phyloP scores from a whole-genome alignment of 2,329 filamentous ascomycete species.

The Fusarium napiforme region DNA sequence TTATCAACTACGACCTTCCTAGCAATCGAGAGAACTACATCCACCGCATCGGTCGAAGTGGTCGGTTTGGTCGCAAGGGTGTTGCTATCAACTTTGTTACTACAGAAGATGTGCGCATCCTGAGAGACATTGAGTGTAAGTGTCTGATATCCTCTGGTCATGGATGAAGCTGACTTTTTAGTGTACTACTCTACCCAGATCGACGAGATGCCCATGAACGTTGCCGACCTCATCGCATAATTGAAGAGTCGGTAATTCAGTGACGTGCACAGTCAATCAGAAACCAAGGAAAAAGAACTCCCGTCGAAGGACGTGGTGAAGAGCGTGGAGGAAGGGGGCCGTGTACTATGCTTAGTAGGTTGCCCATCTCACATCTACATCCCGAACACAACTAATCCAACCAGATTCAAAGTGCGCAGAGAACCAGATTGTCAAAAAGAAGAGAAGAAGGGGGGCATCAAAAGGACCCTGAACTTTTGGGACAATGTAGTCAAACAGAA shows the following conservation, averaged over 20 bases:
- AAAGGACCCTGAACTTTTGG: not conserved
- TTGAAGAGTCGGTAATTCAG: not conserved
- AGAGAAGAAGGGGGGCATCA: not conserved
- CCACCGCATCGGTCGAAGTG: slow-evolving; percentile 95
- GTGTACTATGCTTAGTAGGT: slow-evolving; percentile 41
- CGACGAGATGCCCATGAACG: slow-evolving; percentile 99
- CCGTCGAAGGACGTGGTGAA: slow-evolving; percentile 33
- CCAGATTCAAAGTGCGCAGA: slow-evolving; percentile 4
- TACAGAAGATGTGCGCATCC: slow-evolving; percentile 95
- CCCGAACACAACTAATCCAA: not conserved
- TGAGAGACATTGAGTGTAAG: slow-evolving; percentile 94
- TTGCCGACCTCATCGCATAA: slow-evolving; percentile 70
- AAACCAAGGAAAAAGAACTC: not conserved
- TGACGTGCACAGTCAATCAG: not conserved
- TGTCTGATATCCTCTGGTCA: slow-evolving; percentile 29
- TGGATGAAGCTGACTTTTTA: slow-evolving; percentile 54
- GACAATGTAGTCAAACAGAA: not conserved
- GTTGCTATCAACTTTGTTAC: slow-evolving; percentile 99
- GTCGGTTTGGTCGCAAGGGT: slow-evolving; percentile 96
- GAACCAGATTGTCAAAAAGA: slow-evolving; percentile 18
- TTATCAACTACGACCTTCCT: slow-evolving; percentile 99
- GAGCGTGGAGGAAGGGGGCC: slow-evolving; percentile 48
- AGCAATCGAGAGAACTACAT: slow-evolving; percentile 99
- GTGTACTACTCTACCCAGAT: slow-evolving; percentile 97
- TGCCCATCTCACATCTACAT: not conserved